phyloP scores from a whole-genome alignment of 1,284 basidiomycete genomes.

The Microbotryomycetes sp. region DNA sequence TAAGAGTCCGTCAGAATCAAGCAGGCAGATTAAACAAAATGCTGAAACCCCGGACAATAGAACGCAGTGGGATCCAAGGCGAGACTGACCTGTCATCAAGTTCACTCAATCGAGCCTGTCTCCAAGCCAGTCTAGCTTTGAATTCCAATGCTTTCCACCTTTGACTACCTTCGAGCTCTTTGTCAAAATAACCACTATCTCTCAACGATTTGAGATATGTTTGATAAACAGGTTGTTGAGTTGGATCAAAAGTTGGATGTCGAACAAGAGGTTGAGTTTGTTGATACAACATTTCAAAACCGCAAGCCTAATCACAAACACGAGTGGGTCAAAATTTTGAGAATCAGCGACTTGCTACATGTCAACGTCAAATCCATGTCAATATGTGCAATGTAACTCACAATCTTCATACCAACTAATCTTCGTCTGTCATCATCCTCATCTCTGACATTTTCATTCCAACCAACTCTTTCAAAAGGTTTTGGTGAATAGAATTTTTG shows the following conservation, averaged over 20 bases:
- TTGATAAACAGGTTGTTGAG: constrained; percentile 4
- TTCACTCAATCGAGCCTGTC: constrained; percentile 48
- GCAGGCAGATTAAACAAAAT: constrained; percentile 1
- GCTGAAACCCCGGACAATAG: not conserved
- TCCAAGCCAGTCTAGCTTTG: constrained; percentile 61
- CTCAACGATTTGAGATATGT: constrained; percentile 3
- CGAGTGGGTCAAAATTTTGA: no score
- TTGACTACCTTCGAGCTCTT: constrained; percentile 65
- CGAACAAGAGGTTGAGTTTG: not conserved
- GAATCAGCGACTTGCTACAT: not conserved
- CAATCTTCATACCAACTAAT: constrained; percentile 85
- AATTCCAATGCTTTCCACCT: constrained; percentile 65
- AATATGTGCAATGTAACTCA: constrained; percentile 43
- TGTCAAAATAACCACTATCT: constrained; percentile 60
- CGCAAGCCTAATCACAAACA: constrained; percentile 64
- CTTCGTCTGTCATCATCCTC: constrained; percentile 59
- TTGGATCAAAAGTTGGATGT: not conserved
- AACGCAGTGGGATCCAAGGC: not conserved
- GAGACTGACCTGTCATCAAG: constrained; percentile 41
- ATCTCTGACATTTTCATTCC: constrained; percentile 22
- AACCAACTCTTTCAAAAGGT: constrained; percentile 57
- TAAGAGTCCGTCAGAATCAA: not conserved
- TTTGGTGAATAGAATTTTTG: constrained; percentile 90
- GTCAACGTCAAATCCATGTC: not conserved
- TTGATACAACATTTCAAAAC: constrained; percentile 83